phyloP scores from a whole-genome alignment of 306 rosid species.

The Pyrus bretschneideri region DNA sequence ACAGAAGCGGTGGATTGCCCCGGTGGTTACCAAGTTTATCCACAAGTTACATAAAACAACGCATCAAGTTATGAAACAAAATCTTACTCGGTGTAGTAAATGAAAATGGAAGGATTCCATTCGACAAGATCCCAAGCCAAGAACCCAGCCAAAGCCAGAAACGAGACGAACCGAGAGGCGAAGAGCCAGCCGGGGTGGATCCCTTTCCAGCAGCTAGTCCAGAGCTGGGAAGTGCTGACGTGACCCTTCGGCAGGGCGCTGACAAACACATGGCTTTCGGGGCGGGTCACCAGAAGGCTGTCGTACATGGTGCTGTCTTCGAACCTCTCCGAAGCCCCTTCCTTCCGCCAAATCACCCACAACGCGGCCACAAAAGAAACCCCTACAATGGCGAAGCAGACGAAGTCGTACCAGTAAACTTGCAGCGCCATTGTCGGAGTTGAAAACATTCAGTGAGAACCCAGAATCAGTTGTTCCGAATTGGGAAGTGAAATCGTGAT shows the following conservation, averaged over 20 bases:
- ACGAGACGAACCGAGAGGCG: constrained; percentile 38
- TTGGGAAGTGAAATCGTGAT: background rate
- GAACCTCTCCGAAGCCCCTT: constrained; percentile 23
- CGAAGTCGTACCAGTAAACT: constrained; percentile 67
- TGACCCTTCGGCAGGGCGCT: constrained; percentile 36
- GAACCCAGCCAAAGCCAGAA: constrained; percentile 30
- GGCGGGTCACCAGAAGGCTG: constrained; percentile 38
- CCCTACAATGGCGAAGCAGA: constrained; percentile 53
- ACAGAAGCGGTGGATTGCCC: no score
- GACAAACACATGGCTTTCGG: constrained; percentile 23
- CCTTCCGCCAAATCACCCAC: constrained; percentile 46
- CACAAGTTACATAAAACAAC: background rate
- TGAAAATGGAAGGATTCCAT: constrained; percentile 38
- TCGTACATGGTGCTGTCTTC: constrained; percentile 31
- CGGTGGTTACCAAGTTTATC: no score
- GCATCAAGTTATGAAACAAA: background rate
- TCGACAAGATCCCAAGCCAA: constrained; percentile 35
- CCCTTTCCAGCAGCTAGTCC: constrained; percentile 69
- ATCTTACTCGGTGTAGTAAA: constrained; percentile 69
- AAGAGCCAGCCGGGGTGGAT: constrained; percentile 56
- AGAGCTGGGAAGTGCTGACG: constrained; percentile 35
- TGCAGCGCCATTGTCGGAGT: constrained; percentile 31
- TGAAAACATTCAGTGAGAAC: background rate
- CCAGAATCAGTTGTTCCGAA: background rate
- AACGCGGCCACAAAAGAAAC: constrained; percentile 31